Evolutionary conservation across 2,329 filamentous ascomycete genomes (phyloP), one percentile per base, ranked within the genome.

Genomic region (Fusarium equiseti): DNA sequence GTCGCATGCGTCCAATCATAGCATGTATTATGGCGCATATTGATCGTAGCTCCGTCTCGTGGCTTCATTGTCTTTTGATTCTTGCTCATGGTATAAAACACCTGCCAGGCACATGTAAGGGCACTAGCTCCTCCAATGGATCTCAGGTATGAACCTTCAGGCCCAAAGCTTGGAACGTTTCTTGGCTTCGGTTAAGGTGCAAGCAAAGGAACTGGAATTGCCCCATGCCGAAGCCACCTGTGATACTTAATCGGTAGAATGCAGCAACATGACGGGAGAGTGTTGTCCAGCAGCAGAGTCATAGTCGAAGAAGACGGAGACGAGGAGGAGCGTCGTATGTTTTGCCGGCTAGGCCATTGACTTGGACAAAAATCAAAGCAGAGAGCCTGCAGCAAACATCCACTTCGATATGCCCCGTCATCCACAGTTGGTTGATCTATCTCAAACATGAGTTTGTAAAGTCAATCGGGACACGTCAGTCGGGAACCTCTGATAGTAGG

Each of bases 1-100:
- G 6, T 27, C 27, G 27, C 11, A 31, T 31, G 29, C 35, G 18
- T 20, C 11, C 18, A 5, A 42, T 22, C 26, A 15, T 22, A 16
- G 24, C 24, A 27, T 42, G 8, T 4, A 20, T 29, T 8, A 20
- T 9, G 12, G 8, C 13, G 24, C 32, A 12, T 11, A n/a, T 20
- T 16, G 15, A n/a, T n/a, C 11, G 24, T 12, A 27, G 16, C 10
- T 26, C 31, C 26, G 22, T n/a, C 38, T 24, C 31, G 16, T 18
- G 50, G 46, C 52, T 31, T 35, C 26, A 11, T 35, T 56, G 27
- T 57, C 48, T 58, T 75, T 75, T 75, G 73, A 75, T 75, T 68
- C 43, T 73, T 73, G 40, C 56, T 64, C 60, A 51, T 40, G 27
- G 57, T 38, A 15, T 55, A 63, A 55, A 16, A 44, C n/a, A 45